Evolutionary conservation across 2,329 filamentous ascomycete species (phyloP).

Genomic region (Penicillium sp.): DNA sequence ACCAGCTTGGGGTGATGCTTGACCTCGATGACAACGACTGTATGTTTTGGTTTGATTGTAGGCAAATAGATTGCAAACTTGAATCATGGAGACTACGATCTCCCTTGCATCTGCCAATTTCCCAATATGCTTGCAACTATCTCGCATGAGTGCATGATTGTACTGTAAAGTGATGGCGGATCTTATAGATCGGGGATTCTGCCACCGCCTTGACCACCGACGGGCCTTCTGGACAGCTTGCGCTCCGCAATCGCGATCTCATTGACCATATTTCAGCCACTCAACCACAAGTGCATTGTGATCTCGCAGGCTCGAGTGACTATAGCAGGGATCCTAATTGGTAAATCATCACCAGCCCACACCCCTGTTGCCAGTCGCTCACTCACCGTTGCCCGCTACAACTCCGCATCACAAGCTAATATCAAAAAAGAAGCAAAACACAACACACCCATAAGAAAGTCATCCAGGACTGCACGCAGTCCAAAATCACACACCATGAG

Average conservation of each 20-base stretch:
- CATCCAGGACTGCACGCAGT: conserved; percentile 3
- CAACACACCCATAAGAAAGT: no score
- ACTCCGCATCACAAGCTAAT: conserved; percentile 5
- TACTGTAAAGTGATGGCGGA: no score
- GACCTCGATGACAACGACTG: conserved; percentile 1
- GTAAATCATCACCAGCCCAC: no score
- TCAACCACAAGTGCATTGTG: background rate
- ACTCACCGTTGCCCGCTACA: no score
- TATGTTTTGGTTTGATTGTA: conserved; percentile 7
- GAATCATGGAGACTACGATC: conserved; percentile 5
- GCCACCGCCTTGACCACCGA: conserved; percentile 21
- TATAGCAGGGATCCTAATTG: no score
- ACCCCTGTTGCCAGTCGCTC: no score
- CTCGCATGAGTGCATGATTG: no score
- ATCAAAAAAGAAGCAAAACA: conserved; percentile 1
- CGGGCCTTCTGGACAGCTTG: conserved; percentile 26
- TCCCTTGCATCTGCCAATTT: background rate
- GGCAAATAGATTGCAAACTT: conserved; percentile 9
- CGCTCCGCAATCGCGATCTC: conserved; percentile 9
- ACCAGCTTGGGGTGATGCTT: background rate
- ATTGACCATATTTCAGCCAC: background rate
- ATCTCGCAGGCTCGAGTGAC: no score
- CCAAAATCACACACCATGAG: conserved; percentile 23
- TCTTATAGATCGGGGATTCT: no score
- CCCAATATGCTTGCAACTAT: no score